Conservation (phyloP, 768 basidiomycete genomes). For the Sistotremastrum niveocremeum region DNA sequence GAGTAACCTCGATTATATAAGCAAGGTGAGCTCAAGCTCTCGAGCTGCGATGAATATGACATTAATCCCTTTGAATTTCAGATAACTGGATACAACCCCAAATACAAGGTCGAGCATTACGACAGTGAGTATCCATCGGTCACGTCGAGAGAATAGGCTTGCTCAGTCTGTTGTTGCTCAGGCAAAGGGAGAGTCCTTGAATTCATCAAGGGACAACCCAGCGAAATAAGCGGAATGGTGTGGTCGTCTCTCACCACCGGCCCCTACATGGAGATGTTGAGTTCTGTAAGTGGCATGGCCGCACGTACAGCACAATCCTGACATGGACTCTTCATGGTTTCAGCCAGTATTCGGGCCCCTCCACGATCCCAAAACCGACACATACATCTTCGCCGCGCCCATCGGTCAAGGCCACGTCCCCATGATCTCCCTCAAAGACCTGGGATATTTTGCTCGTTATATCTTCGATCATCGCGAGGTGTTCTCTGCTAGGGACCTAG, state of each 20-base stretch:
- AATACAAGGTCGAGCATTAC: conserved; percentile 25
- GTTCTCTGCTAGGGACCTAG: conserved; percentile 23
- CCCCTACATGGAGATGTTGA: conserved; percentile 30
- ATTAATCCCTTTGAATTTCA: neutral
- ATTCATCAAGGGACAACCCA: conserved; percentile 23
- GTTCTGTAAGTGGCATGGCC: conserved; percentile 15
- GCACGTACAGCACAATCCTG: no score
- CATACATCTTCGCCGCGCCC: conserved; percentile 25
- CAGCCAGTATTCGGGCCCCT: conserved; percentile 22
- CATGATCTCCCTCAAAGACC: conserved; percentile 26
- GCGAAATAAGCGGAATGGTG: conserved; percentile 14
- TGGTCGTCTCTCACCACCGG: conserved; percentile 26
- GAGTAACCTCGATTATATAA: conserved; percentile 28
- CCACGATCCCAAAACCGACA: conserved; percentile 21
- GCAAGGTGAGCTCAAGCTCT: conserved; percentile 20
- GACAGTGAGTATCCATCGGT: conserved; percentile 11
- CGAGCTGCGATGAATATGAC: no score
- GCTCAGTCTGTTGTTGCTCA: no score
- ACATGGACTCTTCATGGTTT: neutral
- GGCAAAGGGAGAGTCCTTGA: conserved; percentile 27
- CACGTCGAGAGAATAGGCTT: no score
- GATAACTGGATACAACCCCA: conserved; percentile 12
- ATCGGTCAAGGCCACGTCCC: conserved; percentile 23
- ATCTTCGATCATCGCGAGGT: conserved; percentile 23
- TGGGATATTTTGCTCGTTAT: conserved; percentile 28